Evolutionary conservation across 352 stramenopile species (phyloP).

Genomic region (Thraustotheca clavata): DNA sequence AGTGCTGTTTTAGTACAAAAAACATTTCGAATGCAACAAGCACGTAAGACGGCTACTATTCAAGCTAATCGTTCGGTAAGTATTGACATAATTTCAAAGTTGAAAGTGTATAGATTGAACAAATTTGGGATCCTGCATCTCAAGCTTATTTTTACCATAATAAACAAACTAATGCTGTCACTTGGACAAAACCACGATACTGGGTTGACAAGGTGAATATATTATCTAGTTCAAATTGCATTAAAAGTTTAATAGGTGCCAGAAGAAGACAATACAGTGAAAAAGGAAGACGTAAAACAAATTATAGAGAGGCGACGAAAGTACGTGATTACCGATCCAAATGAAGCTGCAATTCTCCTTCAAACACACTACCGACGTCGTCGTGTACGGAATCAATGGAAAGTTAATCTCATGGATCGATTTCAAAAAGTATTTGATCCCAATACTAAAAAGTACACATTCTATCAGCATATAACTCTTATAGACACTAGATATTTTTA

Average conservation of each 20-base stretch:
- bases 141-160: constrained; percentile 76
- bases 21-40: neutral
- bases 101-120: constrained; percentile 38
- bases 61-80: neutral
- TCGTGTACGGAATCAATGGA: constrained; percentile 38
- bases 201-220: constrained; percentile 30
- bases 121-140: constrained; percentile 56
- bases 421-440: constrained; percentile 68
- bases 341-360: constrained; percentile 37
- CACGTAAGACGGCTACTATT: neutral
- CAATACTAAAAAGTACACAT: constrained; percentile 32
- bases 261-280: constrained; percentile 1
- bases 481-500: constrained; percentile 44
- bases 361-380: constrained; percentile 37
- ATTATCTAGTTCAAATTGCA: too few relatives aligned
- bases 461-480: neutral
- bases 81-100: neutral
- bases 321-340: constrained; percentile 35
- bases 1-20: constrained; percentile 44
- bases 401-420: constrained; percentile 32
- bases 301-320: constrained; percentile 28
- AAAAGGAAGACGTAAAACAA: neutral
- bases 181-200: constrained; percentile 51
- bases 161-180: constrained; percentile 47
- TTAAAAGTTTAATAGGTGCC: constrained; percentile 8